Evolutionary conservation across 2,329 filamentous ascomycete species (phyloP), one percentile per base, ranked within the genome.

Genomic region (Penicillium sp.): DNA sequence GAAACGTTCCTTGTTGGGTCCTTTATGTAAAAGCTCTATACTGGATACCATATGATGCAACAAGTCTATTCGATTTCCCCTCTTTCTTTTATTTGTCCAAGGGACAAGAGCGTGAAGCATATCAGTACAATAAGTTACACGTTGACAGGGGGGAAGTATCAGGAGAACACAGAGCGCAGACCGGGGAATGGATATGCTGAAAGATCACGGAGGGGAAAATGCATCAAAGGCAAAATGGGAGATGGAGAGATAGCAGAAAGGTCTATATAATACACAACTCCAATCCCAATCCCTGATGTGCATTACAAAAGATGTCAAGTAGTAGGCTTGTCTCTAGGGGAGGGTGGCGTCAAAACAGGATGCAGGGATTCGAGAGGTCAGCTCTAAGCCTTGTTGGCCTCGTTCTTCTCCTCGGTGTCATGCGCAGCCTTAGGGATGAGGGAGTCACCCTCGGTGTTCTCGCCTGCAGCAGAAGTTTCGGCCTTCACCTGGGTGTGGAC

Each of bases 391-490:
- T 62, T 53, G 53, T 53, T 56, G 43, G 46, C 54, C 39, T 62
- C 40, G 58, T 63, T 68, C 65, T 67, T 63, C 51, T 56, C 56
- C 56, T 68, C 65, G 27, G 72, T 70, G 64, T 83, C 80, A 62
- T 81, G 78, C 60, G 72, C 76, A 38, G 79, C 78, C 70, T 80
- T 82, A 21, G 81, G 80, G 9, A 84, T 70, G 16, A 79, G 60
- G 10, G 70, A 65, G 8, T 79, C 78, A 40, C 70, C 74, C 69
- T 83, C 80, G 49, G 70, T 15, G 36, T 63, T 51, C 50, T 70
- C 68, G 41, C 58, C 60, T 39, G 60, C 47, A 40, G 72, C 48
- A 38, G 56, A 46, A 23, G 62, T 53, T 1, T 59, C 61, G 34
- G 60, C 54, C 60, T 70, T 68, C 51, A 63, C 57, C 58, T 71